A percentile compares a stretch with the other conserved stretches of the same genome.
phyloP scores from a whole-genome alignment of 139 green algal genomes.

The Chlorella sp. region DNA sequence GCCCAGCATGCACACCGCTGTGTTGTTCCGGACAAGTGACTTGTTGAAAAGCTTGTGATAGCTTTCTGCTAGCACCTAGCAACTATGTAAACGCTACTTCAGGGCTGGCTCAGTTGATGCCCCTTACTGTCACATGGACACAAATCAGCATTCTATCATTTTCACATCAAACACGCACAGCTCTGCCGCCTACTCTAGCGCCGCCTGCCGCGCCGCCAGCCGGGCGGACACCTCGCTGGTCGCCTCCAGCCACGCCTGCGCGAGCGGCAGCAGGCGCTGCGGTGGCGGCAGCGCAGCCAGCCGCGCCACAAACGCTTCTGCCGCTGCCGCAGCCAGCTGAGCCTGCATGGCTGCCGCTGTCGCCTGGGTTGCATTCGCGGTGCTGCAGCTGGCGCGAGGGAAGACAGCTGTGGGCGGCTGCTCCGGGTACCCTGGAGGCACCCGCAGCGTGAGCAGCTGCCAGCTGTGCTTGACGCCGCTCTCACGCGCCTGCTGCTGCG shows the following conservation, averaged over 20 bases:
- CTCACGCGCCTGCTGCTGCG: neutral
- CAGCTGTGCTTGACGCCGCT: neutral
- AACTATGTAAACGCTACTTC: too few species aligned
- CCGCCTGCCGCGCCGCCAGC: neutral
- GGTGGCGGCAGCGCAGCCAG: neutral
- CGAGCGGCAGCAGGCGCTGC: neutral
- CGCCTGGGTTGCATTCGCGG: neutral
- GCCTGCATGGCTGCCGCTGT: neutral
- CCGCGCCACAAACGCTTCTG: neutral
- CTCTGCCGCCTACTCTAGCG: neutral
- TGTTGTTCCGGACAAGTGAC: too few species aligned
- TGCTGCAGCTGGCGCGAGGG: neutral
- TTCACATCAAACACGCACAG: too few species aligned
- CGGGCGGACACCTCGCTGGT: neutral
- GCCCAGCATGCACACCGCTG: too few species aligned
- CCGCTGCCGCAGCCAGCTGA: constrained; percentile 1
- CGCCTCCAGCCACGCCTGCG: constrained; percentile 7
- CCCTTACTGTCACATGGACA: too few species aligned
- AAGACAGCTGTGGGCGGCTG: constrained; percentile 18
- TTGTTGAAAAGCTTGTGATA: too few species aligned
- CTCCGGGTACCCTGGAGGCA: neutral
- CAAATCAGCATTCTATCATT: too few species aligned
- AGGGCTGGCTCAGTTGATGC: too few species aligned
- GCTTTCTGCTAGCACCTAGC: too few species aligned
- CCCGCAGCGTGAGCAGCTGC: constrained; percentile 20